Conservation (phyloP, 2,329 filamentous ascomycete genomes). For the Sarocladium brachiariae region DNA sequence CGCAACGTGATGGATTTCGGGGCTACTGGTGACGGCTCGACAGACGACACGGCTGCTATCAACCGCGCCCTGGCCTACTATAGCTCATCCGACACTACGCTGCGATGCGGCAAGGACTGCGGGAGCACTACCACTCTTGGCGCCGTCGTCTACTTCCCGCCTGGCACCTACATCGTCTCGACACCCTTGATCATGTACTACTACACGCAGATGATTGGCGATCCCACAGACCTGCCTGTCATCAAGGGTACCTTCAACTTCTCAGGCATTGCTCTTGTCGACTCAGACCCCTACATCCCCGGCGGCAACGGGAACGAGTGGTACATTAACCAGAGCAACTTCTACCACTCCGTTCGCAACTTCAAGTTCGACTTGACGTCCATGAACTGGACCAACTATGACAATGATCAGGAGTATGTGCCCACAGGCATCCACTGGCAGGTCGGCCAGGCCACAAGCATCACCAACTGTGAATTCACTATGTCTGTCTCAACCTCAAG, state of each 20-base stretch:
- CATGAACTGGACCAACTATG: slow-evolving; percentile 19
- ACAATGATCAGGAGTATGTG: slow-evolving; percentile 25
- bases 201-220: slow-evolving; percentile 49
- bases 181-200: slow-evolving; percentile 55
- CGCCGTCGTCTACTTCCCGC: slow-evolving; percentile 21
- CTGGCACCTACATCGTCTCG: slow-evolving; percentile 51
- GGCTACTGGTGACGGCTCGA: slow-evolving; percentile 70
- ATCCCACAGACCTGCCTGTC: slow-evolving; percentile 45
- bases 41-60: slow-evolving; percentile 81
- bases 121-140: slow-evolving; percentile 22
- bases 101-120: slow-evolving; percentile 22
- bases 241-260: slow-evolving; percentile 48
- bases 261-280: slow-evolving; percentile 48
- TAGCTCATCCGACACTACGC: slow-evolving; percentile 22
- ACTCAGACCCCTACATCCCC: slow-evolving; percentile 24
- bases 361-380: slow-evolving; percentile 48
- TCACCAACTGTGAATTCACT: slow-evolving; percentile 44
- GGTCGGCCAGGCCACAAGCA: slow-evolving; percentile 50
- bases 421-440: slow-evolving; percentile 50
- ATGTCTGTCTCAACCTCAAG: slow-evolving; percentile 21
- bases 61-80: slow-evolving; percentile 59
- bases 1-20: not conserved
- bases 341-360: slow-evolving; percentile 59
- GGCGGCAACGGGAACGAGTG: slow-evolving; percentile 19
- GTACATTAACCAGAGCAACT: slow-evolving; percentile 44